These are phyloP conservation scores for Monosporascus sp. DNA, from an alignment of 2,329 filamentous ascomycete species.

Conservation along the genomic window DNA sequence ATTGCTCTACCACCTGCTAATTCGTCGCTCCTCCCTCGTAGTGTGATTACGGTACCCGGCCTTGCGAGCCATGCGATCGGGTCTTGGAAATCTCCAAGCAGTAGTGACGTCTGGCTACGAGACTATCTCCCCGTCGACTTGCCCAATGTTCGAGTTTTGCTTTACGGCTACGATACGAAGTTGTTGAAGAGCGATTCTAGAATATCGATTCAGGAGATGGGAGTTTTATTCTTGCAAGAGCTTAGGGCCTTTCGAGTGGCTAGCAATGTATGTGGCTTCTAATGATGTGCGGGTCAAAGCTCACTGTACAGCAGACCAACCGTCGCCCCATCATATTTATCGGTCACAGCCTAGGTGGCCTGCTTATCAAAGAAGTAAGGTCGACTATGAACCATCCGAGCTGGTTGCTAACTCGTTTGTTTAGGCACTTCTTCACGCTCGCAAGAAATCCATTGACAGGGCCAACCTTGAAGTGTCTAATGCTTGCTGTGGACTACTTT, in stretches of 20 bases:
- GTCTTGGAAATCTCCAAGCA: conserved; percentile 21
- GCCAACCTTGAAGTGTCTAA: conserved; percentile 6
- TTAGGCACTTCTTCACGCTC: conserved; percentile 13
- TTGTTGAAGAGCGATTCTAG: conserved; percentile 16
- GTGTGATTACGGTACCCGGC: conserved; percentile 24
- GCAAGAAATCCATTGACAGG: conserved; percentile 1
- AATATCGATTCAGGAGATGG: conserved; percentile 15
- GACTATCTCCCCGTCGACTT: conserved; percentile 22
- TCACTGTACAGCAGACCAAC: conserved; percentile 5
- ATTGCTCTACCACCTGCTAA: too few relatives aligned
- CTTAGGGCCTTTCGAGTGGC: conserved; percentile 9
- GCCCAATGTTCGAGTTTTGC: conserved; percentile 16
- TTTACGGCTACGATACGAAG: conserved; percentile 26
- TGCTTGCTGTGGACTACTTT: conserved; percentile 17
- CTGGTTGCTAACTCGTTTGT: too few relatives aligned
- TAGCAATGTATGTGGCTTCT: conserved; percentile 6
- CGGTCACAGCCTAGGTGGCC: conserved; percentile 21
- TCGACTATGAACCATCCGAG: neutral
- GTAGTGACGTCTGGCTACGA: conserved; percentile 23
- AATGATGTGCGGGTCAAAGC: neutral
- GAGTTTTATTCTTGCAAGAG: conserved; percentile 7
- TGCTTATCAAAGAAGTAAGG: conserved; percentile 22
- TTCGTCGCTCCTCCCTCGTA: conserved; percentile 2
- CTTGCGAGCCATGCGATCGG: conserved; percentile 25
- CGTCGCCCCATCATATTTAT: conserved; percentile 19